A percentile compares a stretch with the other conserved stretches of the same genome.
Conservation (phyloP, 1,284 basidiomycete species). For the Grifola frondosa region DNA sequence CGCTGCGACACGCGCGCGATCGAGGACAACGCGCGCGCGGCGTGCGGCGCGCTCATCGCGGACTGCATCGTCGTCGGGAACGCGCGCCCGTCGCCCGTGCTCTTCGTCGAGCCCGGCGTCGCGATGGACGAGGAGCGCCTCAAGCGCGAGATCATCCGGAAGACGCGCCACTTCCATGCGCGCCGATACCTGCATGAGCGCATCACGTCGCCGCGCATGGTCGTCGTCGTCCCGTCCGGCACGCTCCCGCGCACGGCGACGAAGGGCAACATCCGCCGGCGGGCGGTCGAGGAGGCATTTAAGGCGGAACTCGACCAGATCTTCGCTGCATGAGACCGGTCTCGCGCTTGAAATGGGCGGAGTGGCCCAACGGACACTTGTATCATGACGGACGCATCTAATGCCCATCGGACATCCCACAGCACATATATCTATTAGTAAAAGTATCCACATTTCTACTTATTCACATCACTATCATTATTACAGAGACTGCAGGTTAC, state of each 20-base stretch:
- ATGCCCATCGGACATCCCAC: too few species aligned
- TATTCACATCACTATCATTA: too few species aligned
- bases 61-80: constrained; percentile 66
- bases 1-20: constrained; percentile 74
- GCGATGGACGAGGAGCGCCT: constrained; percentile 47
- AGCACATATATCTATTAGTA: too few species aligned
- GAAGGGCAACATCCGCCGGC: constrained; percentile 66
- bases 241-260: constrained; percentile 64
- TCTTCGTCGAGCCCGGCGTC: constrained; percentile 58
- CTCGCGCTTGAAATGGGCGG: too few species aligned
- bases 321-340: constrained; percentile 31
- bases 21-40: constrained; percentile 62
- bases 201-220: constrained; percentile 51
- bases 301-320: constrained; percentile 49
- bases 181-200: constrained; percentile 67
- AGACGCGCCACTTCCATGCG: constrained; percentile 58
- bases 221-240: constrained; percentile 54
- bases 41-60: constrained; percentile 51
- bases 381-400: constrained; percentile 5
- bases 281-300: constrained; percentile 59
- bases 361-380: too few species aligned
- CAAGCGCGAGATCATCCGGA: constrained; percentile 59
- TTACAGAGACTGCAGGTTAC: too few species aligned
- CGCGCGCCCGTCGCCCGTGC: constrained; percentile 61
- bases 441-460: too few species aligned